phyloP scores from a whole-genome alignment of 2,329 filamentous ascomycete genomes.

The Hymenoscyphus fraxineus region DNA sequence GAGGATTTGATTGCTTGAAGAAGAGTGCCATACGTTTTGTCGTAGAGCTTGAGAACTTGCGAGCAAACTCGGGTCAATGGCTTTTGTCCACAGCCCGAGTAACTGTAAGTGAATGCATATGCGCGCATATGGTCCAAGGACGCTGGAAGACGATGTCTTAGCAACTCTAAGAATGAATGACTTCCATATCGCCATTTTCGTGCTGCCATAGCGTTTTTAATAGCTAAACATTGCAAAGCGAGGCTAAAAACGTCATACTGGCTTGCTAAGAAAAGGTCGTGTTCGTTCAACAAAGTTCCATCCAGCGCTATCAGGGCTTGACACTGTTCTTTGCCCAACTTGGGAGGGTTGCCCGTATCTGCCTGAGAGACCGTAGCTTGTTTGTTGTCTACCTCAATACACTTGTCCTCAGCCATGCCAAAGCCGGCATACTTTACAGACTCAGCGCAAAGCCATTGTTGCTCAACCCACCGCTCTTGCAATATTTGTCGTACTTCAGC shows the following conservation, averaged over 20 bases:
- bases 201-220: slow-evolving; percentile 86
- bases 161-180: slow-evolving; percentile 74
- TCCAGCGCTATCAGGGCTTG: slow-evolving; percentile 80
- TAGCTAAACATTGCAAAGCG: slow-evolving; percentile 63
- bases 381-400: slow-evolving; percentile 72
- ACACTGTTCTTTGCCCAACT: slow-evolving; percentile 68
- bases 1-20: too few relatives aligned
- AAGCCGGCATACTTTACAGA: slow-evolving; percentile 65
- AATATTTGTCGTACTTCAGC: slow-evolving; percentile 47
- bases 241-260: slow-evolving; percentile 77
- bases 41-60: too few relatives aligned
- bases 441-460: too few relatives aligned
- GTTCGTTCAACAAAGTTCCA: slow-evolving; percentile 73
- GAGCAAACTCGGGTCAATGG: too few relatives aligned
- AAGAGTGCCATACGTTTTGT: too few relatives aligned
- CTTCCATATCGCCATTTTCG: slow-evolving; percentile 94
- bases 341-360: slow-evolving; percentile 35
- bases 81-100: too few relatives aligned
- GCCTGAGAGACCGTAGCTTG: slow-evolving; percentile 34
- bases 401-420: slow-evolving; percentile 81
- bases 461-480: slow-evolving; percentile 18
- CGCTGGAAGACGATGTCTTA: slow-evolving; percentile 69
- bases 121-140: slow-evolving; percentile 86
- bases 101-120: slow-evolving; percentile 73
- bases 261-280: slow-evolving; percentile 81